Evolutionary conservation across 371 early-diverging fungal genomes (phyloP), one percentile per base, ranked within the genome.

Genomic region (Rhizopus sp.): DNA sequence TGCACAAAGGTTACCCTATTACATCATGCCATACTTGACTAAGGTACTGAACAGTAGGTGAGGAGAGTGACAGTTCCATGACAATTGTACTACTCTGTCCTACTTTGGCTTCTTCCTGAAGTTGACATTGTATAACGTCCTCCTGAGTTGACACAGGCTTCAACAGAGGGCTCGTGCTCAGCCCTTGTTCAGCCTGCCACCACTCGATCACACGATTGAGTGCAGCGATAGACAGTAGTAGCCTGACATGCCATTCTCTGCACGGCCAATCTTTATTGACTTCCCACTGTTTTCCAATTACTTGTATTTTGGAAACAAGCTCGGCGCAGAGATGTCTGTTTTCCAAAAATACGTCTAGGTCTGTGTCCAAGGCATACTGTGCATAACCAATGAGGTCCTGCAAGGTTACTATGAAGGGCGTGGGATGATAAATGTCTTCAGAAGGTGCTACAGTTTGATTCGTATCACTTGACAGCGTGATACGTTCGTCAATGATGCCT

Each of bases 21-120:
- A 83, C 69, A 44, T 80, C 73, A 9, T 75, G 57, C 86, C 86
- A 86, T 30, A 81, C 80, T 17, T 84, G 86, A 41, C 86, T 86
- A 29, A 86, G 66, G 56, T 86, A 85, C 31, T 78, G 70, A 6
- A 87, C 66, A 17, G 64, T 51, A 16, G 69, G 54, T 7, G 75
- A 75, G 1, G 72, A 72, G 15, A 87, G 68, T 53, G 77, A 80
- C 10, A 87, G 69, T 41, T 87, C 87, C 83, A 87, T 81, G 42
- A 87, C 77, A 47, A 85, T 73, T 1, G 81, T 87, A 52, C 66
- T 73, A 51, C 79, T 83, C 53, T 85, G 82, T n/a, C 80, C 80
- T n/a, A 64, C 63, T 40, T 80, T 73, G 0, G 83, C 82, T 10
- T 77, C 82, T 34, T 76, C 69, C 55, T 80, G 82, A 10, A 84